Evolutionary conservation across 78 protist species (phyloP).

Genomic region (Emiliania huxleyi): DNA sequence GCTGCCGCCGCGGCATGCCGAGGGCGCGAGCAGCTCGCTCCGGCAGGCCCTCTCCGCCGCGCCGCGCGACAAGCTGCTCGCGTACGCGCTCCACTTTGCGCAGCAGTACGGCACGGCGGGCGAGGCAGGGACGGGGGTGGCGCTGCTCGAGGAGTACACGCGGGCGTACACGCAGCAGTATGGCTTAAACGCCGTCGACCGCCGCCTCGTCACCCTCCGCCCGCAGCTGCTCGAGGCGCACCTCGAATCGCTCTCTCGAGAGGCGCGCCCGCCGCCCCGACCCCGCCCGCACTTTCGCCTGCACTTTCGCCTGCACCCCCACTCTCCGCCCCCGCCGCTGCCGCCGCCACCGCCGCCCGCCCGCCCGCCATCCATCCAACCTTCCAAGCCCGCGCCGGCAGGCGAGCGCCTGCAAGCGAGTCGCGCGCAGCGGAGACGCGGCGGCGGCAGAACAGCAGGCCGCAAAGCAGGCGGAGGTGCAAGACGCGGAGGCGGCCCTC

Average conservation of each 20-base stretch:
- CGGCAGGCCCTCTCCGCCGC: no score
- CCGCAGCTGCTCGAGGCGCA: background rate
- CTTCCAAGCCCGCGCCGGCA: background rate
- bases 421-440: background rate
- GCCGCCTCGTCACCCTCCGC: background rate
- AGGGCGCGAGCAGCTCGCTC: no score
- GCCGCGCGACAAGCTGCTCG: background rate
- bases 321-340: no score
- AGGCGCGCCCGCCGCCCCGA: background rate
- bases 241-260: background rate
- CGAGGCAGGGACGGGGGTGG: background rate
- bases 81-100: background rate
- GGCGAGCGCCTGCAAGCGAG: background rate
- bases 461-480: background rate
- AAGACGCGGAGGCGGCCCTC: background rate
- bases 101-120: background rate
- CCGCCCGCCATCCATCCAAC: no score
- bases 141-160: background rate
- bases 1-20: no score
- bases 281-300: background rate
- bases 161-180: background rate
- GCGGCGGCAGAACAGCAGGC: background rate
- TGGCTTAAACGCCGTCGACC: background rate
- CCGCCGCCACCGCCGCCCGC: no score
- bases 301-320: no score